Base-by-base conservation (phyloP, 805 yeast species). In the Candida taoyuanica region DNA sequence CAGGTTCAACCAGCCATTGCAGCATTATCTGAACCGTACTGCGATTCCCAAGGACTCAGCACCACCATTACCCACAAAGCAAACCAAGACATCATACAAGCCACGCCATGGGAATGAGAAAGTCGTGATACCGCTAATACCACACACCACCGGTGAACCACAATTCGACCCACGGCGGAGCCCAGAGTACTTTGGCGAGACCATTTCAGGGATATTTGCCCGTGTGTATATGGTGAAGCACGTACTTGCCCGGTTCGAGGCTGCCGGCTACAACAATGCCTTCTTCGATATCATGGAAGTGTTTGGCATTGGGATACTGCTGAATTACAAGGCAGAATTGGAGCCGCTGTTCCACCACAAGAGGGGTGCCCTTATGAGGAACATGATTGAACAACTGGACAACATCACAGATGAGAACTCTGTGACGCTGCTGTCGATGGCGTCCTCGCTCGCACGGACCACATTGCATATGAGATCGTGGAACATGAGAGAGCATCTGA, bases 171-270 rank as follows among this genome's bases (percentile, higher is more conserved):
- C 40, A 3, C 17, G 5, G 5, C 30, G 17, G 12, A 42, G 8
- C 27, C 50, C 45, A 5, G 52, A 43, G 24, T 40, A 40, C 25
- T 39, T 49, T 16, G 48, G 40, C 16, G 58, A 53, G 29, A 48
- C 55, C 1, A 28, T 46, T 3, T 16, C 43, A 2, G 29, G 41
- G 3, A 34, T 40, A 3, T 42, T 45, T 25, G 32, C 49, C 13
- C 38, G 55, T 17, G 34, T 47, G 1, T 50, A 34, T 31, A 16
- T 47, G 3, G 15, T 40, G 3, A 28, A 38, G 29, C 49, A 48
- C 14, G 9, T 29, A 12, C 30, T 32, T 24, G 26, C 27, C 4
- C 30, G 41, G 4, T 18, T 47, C 6, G 13, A 19, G 3, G n/a
- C 12, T 0, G 33, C 49, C 2, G 7, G 12, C 3, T 15, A 12